These are phyloP conservation scores for Polytrichum formosum DNA, from an alignment of 225 moss, liverwort and hornwort species.

Conservation along the genomic window DNA sequence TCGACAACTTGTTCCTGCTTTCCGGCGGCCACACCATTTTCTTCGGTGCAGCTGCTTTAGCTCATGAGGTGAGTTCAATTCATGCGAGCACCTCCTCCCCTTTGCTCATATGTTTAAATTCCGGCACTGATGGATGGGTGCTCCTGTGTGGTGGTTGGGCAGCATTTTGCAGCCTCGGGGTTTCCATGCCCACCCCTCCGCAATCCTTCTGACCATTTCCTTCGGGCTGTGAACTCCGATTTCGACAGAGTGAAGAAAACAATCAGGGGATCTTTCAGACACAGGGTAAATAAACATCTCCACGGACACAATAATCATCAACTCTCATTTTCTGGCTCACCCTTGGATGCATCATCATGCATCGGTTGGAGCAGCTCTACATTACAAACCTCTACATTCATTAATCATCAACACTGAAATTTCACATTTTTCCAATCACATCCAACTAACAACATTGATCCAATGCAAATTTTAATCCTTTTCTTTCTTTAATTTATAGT, in stretches of 20 bases:
- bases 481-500: too few relatives aligned
- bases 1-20: constrained; percentile 78
- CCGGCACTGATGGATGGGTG: neutral
- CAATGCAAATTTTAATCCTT: neutral
- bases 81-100: too few relatives aligned
- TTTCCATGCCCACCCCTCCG: constrained; percentile 83
- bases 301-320: too few relatives aligned
- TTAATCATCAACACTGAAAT: too few relatives aligned
- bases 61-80: constrained; percentile 51
- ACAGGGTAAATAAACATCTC: constrained; percentile 26
- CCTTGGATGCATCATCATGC: too few relatives aligned
- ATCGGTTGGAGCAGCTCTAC: too few relatives aligned
- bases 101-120: neutral
- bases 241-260: constrained; percentile 81
- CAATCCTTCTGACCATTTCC: constrained; percentile 91
- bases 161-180: constrained; percentile 78
- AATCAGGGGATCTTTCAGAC: constrained; percentile 74
- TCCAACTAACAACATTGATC: too few relatives aligned
- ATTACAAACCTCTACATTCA: too few relatives aligned
- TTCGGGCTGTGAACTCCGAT: constrained; percentile 83
- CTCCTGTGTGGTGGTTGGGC: constrained; percentile 4
- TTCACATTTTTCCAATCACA: too few relatives aligned
- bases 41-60: constrained; percentile 68
- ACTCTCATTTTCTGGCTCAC: too few relatives aligned
- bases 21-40: constrained; percentile 77